Evolutionary conservation across 306 rosid genomes (phyloP).

Genomic region (Lablab purpureus): DNA sequence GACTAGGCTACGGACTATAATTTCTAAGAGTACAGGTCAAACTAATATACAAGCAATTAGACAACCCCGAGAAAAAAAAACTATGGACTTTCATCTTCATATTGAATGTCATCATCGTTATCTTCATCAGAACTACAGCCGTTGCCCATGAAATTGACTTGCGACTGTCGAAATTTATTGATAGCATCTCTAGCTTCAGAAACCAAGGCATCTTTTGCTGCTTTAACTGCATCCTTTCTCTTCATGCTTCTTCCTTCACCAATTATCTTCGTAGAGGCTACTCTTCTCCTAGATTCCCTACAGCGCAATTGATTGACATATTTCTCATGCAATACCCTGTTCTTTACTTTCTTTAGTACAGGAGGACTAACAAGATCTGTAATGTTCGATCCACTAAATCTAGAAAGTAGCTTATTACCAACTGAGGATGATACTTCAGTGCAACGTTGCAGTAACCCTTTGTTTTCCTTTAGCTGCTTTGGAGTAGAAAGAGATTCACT

Average conservation of each 20-base stretch:
- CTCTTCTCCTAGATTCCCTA: constrained; percentile 75
- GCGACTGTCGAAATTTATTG: constrained; percentile 56
- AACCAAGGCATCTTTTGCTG: constrained; percentile 73
- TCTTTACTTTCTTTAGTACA: constrained; percentile 78
- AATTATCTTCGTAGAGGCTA: constrained; percentile 39
- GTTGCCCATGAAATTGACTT: constrained; percentile 39
- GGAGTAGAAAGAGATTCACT: constrained; percentile 62
- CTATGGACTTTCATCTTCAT: constrained; percentile 51
- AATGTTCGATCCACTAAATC: constrained; percentile 54
- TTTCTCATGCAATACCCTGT: constrained; percentile 75
- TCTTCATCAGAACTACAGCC: constrained; percentile 53
- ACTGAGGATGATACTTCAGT: constrained; percentile 59
- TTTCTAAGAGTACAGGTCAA: constrained; percentile 38
- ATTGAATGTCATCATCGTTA: constrained; percentile 46
- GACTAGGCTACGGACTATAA: too few relatives aligned
- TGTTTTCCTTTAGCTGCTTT: constrained; percentile 52
- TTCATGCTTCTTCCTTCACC: constrained; percentile 45
- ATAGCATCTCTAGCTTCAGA: constrained; percentile 85
- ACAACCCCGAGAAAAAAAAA: too few relatives aligned
- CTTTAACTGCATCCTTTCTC: constrained; percentile 56
- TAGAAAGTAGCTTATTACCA: constrained; percentile 63
- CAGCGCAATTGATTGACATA: constrained; percentile 76
- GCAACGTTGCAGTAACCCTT: constrained; percentile 49
- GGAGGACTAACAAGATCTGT: constrained; percentile 72
- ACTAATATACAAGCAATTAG: constrained; percentile 29